Base-by-base conservation (phyloP, 1,284 basidiomycete genomes). In the Cryptococcus sp. region DNA sequence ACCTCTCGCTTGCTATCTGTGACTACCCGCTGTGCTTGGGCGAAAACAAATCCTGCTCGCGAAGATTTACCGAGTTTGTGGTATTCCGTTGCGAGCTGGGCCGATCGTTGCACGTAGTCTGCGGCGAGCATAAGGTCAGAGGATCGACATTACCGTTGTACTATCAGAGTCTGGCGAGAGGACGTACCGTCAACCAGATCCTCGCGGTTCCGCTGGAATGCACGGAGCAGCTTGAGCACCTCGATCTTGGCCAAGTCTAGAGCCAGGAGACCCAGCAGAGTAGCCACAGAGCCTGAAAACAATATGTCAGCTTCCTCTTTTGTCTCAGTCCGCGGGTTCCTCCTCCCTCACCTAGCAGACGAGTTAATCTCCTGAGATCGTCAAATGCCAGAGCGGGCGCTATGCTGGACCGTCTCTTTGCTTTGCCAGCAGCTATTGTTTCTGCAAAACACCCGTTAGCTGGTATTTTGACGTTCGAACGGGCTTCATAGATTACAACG, bases 11-110 rank as follows among this genome's bases (percentile, higher is more conserved):
- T 67, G 22, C 59, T 48, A 22, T 71, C 64, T 2, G 63, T 23
- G 22, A 64, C 76, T 41, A 85, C 83, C 22, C 84, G 81, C 7
- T 81, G 66, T 35, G 80, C 81, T 52, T 84, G 85, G 10, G 78
- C 80, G 66, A 90, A 88, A 16, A 92, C 82, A 1, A 78, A 73
- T 0, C 79, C 80, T 0, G 91, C 90, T 43, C 87, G 84, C 48
- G 83, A 83, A 0, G 81, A 77, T 74, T 88, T 90, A 3, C 93
- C 92, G 0, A 95, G 82, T 47, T 83, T 84, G 40, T 86, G 79
- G 68, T 92, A 91, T 68, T 92, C 88, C 48, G 85, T 82, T 0
- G 88, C 91, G 2, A 94, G 82, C 35, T 87, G 84, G 1, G 87
- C 79, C 1, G 88, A 90, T 1, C 85, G 79, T 1, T 78, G 75